Evolutionary conservation across 1,284 basidiomycete genomes (phyloP).

Genomic region (Trichosporon asahii): DNA sequence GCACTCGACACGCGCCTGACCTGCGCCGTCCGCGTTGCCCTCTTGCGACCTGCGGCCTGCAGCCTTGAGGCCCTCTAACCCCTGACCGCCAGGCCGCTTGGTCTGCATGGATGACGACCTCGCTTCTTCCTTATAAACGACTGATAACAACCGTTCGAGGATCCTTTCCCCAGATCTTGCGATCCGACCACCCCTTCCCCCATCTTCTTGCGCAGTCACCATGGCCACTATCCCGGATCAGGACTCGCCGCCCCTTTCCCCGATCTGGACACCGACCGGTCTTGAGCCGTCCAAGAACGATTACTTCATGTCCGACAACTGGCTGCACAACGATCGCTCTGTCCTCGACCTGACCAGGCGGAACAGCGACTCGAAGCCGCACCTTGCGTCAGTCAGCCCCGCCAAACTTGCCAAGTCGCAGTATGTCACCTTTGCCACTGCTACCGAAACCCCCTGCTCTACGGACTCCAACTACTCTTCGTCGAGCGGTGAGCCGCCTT

Average conservation of each 20-base stretch:
- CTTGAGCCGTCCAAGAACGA: background rate
- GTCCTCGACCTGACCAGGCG: background rate
- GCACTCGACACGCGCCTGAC: background rate
- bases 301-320: background rate
- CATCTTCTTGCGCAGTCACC: background rate
- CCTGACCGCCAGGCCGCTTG: background rate
- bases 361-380: background rate
- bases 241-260: background rate
- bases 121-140: background rate
- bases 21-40: background rate
- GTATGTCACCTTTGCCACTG: background rate
- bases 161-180: background rate
- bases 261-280: background rate
- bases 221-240: background rate
- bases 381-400: background rate
- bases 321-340: background rate
- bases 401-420: background rate
- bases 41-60: background rate
- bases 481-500: background rate
- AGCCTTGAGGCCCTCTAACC: background rate
- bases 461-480: background rate
- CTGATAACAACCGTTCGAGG: background rate
- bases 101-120: background rate
- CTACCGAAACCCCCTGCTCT: background rate
- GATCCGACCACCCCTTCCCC: background rate